Percentiles rank a stretch among this genome's conserved stretches.
Evolutionary conservation across 1,284 basidiomycete genomes (phyloP).

Genomic region (Takashimella koratensis): DNA sequence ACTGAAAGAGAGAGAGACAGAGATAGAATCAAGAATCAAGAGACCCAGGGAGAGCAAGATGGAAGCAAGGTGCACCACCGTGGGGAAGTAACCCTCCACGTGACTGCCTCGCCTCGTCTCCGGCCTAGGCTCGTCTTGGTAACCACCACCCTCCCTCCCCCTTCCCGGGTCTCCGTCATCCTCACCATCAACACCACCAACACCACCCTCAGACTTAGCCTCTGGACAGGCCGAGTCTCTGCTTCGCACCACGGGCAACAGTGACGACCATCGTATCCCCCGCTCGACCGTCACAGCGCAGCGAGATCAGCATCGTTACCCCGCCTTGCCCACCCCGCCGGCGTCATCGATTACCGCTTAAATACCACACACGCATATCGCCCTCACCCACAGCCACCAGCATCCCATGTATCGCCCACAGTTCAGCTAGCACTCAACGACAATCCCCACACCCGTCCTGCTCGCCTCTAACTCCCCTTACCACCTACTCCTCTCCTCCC

Average conservation of each 20-base stretch:
- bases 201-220: neutral
- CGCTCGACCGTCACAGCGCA: too few species aligned
- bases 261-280: too few species aligned
- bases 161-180: neutral
- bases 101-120: too few species aligned
- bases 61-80: neutral
- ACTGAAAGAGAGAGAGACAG: neutral
- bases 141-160: neutral
- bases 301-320: too few species aligned
- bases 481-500: neutral
- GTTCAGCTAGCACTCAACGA: neutral
- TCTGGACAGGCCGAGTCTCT: too few species aligned
- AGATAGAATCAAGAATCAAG: neutral
- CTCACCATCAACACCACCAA: neutral
- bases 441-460: too few species aligned
- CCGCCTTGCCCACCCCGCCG: too few species aligned
- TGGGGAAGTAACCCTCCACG: too few species aligned
- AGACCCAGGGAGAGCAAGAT: neutral
- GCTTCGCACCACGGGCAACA: too few species aligned
- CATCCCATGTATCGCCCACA: neutral
- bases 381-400: neutral
- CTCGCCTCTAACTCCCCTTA: too few species aligned
- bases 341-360: too few species aligned
- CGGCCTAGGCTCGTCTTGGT: too few species aligned
- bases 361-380: neutral